Evolutionary conservation across 768 basidiomycete species (phyloP).

Genomic region (Lyophyllum decastes): DNA sequence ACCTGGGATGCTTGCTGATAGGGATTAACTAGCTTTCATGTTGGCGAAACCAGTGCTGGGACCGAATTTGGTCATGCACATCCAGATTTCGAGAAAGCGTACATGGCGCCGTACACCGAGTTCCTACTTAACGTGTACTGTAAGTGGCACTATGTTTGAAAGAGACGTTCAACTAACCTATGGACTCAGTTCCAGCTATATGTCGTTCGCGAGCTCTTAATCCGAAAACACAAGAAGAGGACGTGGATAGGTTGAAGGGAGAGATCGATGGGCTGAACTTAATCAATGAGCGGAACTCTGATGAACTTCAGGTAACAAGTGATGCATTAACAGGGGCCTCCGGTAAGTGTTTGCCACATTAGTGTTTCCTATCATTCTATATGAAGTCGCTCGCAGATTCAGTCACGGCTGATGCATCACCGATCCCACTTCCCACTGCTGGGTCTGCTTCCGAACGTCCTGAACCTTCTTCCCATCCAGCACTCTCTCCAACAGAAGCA

Average conservation of each 20-base stretch:
- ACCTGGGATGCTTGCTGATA: too few species aligned
- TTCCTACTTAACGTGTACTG: conserved; percentile 3
- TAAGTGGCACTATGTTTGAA: neutral
- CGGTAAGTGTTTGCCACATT: neutral
- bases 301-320: neutral
- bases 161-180: neutral
- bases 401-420: neutral
- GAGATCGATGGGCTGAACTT: neutral
- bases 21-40: conserved; percentile 5
- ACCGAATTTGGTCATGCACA: neutral
- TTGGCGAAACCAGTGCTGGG: neutral
- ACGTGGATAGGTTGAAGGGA: neutral
- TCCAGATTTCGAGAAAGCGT: conserved; percentile 1
- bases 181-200: neutral
- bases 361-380: too few species aligned
- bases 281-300: neutral
- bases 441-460: too few species aligned
- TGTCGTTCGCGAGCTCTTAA: conserved; percentile 1
- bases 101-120: conserved; percentile 6
- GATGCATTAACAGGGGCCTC: neutral
- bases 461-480: neutral
- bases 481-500: too few species aligned
- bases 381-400: too few species aligned
- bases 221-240: neutral
- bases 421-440: too few species aligned